These are phyloP conservation scores for Diaporthe batatas DNA, from an alignment of 2,329 filamentous ascomycete genomes.

Conservation along the genomic window DNA sequence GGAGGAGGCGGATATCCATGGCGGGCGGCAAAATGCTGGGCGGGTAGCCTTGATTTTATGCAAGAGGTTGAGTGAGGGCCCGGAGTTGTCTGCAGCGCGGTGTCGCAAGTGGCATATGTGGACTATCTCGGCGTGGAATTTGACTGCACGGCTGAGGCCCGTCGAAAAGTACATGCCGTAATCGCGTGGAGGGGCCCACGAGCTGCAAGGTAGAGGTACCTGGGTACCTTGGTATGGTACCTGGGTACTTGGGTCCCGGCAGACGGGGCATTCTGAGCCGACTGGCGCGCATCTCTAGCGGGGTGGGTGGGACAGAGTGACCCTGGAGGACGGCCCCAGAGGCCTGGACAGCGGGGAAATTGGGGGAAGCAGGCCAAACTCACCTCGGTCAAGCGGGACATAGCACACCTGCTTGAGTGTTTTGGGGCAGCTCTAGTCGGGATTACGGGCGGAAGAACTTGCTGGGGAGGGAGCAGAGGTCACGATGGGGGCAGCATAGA, in stretches of 20 bases:
- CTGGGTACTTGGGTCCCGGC: constrained; percentile 1
- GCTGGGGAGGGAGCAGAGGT: constrained; percentile 12
- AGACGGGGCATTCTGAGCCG: constrained; percentile 39
- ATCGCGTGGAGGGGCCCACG: constrained; percentile 24
- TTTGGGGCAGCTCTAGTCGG: constrained; percentile 24
- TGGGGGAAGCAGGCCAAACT: constrained; percentile 4
- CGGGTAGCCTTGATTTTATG: background rate
- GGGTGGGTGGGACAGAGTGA: constrained; percentile 19
- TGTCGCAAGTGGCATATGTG: constrained; percentile 30
- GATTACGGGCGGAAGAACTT: constrained; percentile 22
- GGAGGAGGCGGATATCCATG: constrained; percentile 94
- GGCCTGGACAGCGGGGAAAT: constrained; percentile 34
- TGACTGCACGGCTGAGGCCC: constrained; percentile 11
- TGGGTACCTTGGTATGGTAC: constrained; percentile 3
- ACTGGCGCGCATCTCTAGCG: constrained; percentile 42
- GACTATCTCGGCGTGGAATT: constrained; percentile 16
- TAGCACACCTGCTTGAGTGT: background rate
- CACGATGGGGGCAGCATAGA: constrained; percentile 36
- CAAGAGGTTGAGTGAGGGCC: background rate
- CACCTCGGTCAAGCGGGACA: constrained; percentile 36
- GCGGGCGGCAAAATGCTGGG: constrained; percentile 45
- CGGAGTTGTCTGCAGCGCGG: background rate
- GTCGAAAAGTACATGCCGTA: constrained; percentile 17
- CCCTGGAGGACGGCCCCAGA: constrained; percentile 19
- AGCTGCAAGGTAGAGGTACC: constrained; percentile 18